These are phyloP conservation scores for Cladosporium sp. DNA, from an alignment of 2,329 filamentous ascomycete species.

Conservation along the genomic window DNA sequence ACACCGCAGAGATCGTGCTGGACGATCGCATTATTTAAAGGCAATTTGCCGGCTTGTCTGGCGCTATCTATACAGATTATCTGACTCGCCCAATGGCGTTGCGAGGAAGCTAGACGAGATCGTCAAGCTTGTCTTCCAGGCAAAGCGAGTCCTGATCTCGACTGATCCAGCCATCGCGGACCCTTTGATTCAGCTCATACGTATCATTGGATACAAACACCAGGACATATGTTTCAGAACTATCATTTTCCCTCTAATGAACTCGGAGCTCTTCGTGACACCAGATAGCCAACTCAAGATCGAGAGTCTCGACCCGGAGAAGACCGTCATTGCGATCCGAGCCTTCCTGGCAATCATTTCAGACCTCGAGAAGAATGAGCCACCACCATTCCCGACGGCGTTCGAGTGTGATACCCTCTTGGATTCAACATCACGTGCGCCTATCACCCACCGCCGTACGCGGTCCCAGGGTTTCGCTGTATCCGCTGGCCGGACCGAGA, in stretches of 20 bases:
- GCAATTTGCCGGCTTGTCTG: conserved; percentile 86
- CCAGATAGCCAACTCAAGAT: conserved; percentile 68
- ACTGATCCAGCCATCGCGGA: conserved; percentile 82
- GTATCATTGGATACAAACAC: conserved; percentile 89
- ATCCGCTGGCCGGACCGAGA: conserved; percentile 54
- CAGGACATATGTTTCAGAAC: conserved; percentile 89
- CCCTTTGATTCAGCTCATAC: conserved; percentile 86
- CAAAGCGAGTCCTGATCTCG: conserved; percentile 74
- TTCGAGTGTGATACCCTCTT: conserved; percentile 46
- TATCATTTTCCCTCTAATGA: conserved; percentile 93
- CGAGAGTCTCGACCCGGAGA: conserved; percentile 90
- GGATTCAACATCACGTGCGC: conserved; percentile 35
- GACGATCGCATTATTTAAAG: conserved; percentile 75
- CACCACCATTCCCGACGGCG: conserved; percentile 78
- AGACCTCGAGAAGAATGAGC: conserved; percentile 81
- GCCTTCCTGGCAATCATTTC: conserved; percentile 91
- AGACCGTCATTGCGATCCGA: conserved; percentile 94
- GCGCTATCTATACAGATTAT: conserved; percentile 82
- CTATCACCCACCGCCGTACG: conserved; percentile 32
- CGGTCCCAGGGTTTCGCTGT: conserved; percentile 33
- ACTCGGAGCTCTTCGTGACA: conserved; percentile 74
- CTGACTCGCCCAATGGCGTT: conserved; percentile 64
- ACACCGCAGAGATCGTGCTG: conserved; percentile 77
- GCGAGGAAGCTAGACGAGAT: conserved; percentile 85
- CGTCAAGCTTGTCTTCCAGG: conserved; percentile 76